Percentiles rank a stretch among this genome's conserved stretches.
phyloP scores from a whole-genome alignment of 192 early-diverging fungal genomes.

The Umbelopsis sp. region DNA sequence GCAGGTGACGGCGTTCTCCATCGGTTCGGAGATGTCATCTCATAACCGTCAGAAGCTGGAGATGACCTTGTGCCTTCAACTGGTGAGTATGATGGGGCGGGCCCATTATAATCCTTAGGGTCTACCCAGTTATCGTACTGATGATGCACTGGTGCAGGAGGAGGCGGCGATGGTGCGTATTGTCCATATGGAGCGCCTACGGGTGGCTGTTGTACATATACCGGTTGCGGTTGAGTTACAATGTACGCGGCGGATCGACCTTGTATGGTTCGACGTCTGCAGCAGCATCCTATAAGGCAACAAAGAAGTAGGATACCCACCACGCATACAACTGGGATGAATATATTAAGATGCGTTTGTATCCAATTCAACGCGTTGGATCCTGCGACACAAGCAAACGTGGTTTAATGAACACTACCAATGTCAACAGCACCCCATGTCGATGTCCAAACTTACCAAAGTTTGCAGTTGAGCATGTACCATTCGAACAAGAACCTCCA shows the following conservation, averaged over 20 bases:
- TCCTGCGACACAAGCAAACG: neutral
- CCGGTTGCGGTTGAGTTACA: neutral
- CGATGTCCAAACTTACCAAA: constrained; percentile 14
- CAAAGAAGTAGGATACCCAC: constrained; percentile 35
- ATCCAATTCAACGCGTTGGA: constrained; percentile 12
- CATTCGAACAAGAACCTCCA: constrained; percentile 59
- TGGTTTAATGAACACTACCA: too few species aligned
- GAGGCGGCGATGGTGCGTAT: neutral
- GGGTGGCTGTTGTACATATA: neutral
- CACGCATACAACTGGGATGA: constrained; percentile 36
- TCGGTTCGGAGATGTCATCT: neutral
- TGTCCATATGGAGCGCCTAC: neutral
- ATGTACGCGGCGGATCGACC: neutral
- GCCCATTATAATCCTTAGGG: constrained; percentile 3
- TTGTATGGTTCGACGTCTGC: neutral
- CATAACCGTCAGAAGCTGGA: neutral
- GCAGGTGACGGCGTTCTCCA: constrained; percentile 7
- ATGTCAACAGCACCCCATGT: neutral
- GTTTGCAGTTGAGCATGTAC: constrained; percentile 38
- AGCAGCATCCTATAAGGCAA: neutral
- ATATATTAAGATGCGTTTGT: constrained; percentile 27
- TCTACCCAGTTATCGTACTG: constrained; percentile 9
- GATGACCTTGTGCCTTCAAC: neutral
- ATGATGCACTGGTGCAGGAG: neutral
- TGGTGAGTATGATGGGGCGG: neutral